Base-by-base conservation (phyloP, 202 grass and related monocot species). In the Elaeis oleifera region DNA sequence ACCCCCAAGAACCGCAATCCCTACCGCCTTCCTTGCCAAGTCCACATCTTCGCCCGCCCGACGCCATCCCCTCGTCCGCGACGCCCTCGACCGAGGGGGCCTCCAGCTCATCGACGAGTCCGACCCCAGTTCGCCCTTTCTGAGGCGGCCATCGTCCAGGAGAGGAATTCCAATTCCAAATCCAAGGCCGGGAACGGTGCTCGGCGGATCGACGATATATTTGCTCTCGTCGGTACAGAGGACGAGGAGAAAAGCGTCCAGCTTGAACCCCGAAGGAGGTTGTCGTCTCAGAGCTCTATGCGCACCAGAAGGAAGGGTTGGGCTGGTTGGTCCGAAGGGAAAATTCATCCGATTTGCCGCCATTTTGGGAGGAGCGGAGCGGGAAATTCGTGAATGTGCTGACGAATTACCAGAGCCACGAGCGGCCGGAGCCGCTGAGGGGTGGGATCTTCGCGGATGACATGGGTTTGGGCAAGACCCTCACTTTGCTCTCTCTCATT, bases 371-470 rank as follows among this genome's bases (percentile, higher is more conserved):
- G n/a, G 55, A 60, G 61, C 53, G 73, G 23, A 70, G 67, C 53
- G 83, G 81, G 23, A 54, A 63, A 4, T 96, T 72, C 51, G 28
- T 74, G 28, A 96, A 96, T 6, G 74, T 86, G 54, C 80, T 91
- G 55, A 91, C 81, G 1, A 77, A 63, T 68, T 81, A 86, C 61
- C 49, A 39, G 36, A 71, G 55, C 0, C 53, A 68, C 61, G 77
- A 91, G 21, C 64, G 68, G 14, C 92, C 92, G 0, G 54, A 66
- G 16, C 79, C 81, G 1, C 23, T 96, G 13, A 83, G 69, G 67
- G 92, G 87, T 3, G 92, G 92, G 32, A 91, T 96, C 60, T 91
- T 96, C n/a, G 87, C 92, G 0, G 92, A 96, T 72, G 87, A 96
- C 61, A 96, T 96, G 92, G 92, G 92, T 51, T 79, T 96, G 50